phyloP scores from a whole-genome alignment of 169 alveolate species.

The Cryptosporidium ubiquitum region DNA sequence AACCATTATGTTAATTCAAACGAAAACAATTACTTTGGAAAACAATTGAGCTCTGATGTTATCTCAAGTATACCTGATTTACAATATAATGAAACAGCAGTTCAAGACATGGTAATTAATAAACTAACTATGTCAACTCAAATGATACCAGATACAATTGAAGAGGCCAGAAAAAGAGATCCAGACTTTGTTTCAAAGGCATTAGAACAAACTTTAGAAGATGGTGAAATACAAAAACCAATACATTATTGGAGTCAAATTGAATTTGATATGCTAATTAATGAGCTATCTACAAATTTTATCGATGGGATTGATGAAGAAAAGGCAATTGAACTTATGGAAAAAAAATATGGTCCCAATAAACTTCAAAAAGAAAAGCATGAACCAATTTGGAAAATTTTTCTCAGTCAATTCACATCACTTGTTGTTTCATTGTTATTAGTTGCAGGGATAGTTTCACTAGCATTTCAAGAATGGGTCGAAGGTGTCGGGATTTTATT shows the following conservation, averaged over 20 bases:
- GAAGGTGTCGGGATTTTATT: conserved; percentile 89
- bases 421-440: conserved; percentile 86
- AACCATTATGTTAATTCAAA: conserved; percentile 29
- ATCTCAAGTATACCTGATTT: conserved; percentile 54
- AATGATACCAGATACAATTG: conserved; percentile 64
- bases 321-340: conserved; percentile 80
- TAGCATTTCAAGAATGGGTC: conserved; percentile 87
- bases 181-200: conserved; percentile 70
- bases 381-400: conserved; percentile 87
- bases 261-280: conserved; percentile 17
- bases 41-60: conserved; percentile 52
- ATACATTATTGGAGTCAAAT: conserved; percentile 72
- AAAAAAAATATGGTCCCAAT: conserved; percentile 86
- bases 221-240: conserved; percentile 25
- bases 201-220: conserved; percentile 52
- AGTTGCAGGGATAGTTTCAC: conserved; percentile 85
- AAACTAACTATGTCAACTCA: conserved; percentile 66
- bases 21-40: conserved; percentile 55
- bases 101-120: conserved; percentile 71
- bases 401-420: conserved; percentile 85
- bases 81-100: conserved; percentile 71
- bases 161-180: conserved; percentile 71
- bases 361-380: conserved; percentile 84
- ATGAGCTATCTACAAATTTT: conserved; percentile 73
- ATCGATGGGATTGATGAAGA: conserved; percentile 82